Evolutionary conservation across 345 rosid genomes (phyloP).

Genomic region (Eucalyptus marginata): DNA sequence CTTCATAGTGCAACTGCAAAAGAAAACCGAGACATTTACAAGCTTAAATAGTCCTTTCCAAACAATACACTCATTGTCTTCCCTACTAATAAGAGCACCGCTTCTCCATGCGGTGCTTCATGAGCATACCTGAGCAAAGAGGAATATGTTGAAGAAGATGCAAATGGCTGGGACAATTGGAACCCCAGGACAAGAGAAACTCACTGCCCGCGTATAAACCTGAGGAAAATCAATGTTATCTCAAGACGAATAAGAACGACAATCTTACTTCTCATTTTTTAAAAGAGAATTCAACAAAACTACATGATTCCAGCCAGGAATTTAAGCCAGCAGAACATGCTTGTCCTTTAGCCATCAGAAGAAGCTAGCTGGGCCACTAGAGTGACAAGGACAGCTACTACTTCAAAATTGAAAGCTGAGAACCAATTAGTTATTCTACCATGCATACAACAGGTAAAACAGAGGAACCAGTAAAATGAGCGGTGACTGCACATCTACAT

Average conservation of each 20-base stretch:
- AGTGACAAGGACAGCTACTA: background rate
- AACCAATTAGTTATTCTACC: background rate
- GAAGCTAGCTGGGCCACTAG: background rate
- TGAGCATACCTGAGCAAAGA: conserved; percentile 78
- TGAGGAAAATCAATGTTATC: conserved; percentile 12
- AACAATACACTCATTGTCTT: background rate
- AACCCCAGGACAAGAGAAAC: conserved; percentile 88
- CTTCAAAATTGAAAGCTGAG: background rate
- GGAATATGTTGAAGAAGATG: conserved; percentile 87
- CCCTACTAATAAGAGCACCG: background rate
- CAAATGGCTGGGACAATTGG: conserved; percentile 69
- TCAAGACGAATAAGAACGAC: background rate
- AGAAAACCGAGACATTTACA: background rate
- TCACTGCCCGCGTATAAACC: conserved; percentile 45
- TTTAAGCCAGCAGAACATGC: background rate
- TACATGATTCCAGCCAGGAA: background rate
- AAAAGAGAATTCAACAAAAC: background rate
- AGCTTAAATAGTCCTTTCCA: background rate
- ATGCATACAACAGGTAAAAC: background rate
- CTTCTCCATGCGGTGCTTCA: background rate
- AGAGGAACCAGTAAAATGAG: background rate
- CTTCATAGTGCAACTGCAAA: conserved; percentile 83
- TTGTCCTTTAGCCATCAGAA: background rate
- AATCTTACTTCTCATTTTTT: background rate
- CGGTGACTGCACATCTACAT: background rate